phyloP scores from a whole-genome alignment of 495 filamentous ascomycete genomes.

The Lasiosphaeriaceae sp. region DNA sequence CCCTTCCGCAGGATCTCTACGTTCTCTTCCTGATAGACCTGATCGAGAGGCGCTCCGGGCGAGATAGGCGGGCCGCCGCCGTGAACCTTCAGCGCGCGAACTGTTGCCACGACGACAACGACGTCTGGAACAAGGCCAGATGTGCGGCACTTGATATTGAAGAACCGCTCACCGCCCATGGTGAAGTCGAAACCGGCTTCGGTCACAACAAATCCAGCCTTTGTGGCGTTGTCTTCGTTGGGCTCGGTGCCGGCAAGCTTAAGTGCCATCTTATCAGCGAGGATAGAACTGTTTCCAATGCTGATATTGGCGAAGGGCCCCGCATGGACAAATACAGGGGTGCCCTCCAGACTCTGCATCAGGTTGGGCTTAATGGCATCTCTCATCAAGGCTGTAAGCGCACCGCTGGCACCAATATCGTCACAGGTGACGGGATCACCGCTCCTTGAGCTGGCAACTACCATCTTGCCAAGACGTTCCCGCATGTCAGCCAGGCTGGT shows the following conservation, averaged over 20 bases:
- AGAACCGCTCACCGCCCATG: slow-evolving; percentile 98
- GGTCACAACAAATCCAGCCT: slow-evolving; percentile 92
- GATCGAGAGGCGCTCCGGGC: slow-evolving; percentile 73
- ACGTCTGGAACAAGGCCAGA: slow-evolving; percentile 89
- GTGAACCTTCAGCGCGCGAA: slow-evolving; percentile 93
- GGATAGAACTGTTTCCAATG: slow-evolving; percentile 90
- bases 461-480: slow-evolving; percentile 91
- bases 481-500: slow-evolving; percentile 86
- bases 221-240: slow-evolving; percentile 82
- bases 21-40: slow-evolving; percentile 90
- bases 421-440: slow-evolving; percentile 95
- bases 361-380: slow-evolving; percentile 98
- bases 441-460: slow-evolving; percentile 78
- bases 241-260: slow-evolving; percentile 94
- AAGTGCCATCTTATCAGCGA: slow-evolving; percentile 91
- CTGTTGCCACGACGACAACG: slow-evolving; percentile 91
- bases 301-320: slow-evolving; percentile 98
- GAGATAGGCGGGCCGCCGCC: slow-evolving; percentile 90
- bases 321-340: slow-evolving; percentile 94
- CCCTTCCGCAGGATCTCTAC: slow-evolving; percentile 83
- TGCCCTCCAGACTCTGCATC: slow-evolving; percentile 97
- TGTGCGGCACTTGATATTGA: slow-evolving; percentile 98
- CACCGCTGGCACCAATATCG: slow-evolving; percentile 89
- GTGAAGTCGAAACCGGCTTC: slow-evolving; percentile 99
- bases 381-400: slow-evolving; percentile 90